A percentile compares a stretch with the other conserved stretches of the same genome.
These are phyloP conservation scores for Botrytis paeoniae DNA, from an alignment of 2,329 filamentous ascomycete species.

Conservation along the genomic window DNA sequence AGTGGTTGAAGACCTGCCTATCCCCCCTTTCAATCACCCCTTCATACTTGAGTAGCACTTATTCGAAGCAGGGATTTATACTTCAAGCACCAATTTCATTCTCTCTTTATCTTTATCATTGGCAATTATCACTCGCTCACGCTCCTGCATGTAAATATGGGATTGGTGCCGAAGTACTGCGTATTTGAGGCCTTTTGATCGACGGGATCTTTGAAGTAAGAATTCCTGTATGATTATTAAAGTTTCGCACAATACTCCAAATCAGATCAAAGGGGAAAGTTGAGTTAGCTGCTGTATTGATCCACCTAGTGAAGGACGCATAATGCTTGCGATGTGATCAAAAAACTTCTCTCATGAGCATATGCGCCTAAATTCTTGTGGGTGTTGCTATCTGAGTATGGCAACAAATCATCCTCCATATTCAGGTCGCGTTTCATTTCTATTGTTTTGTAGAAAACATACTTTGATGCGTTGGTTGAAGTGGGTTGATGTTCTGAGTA, in stretches of 20 bases:
- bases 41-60: not conserved
- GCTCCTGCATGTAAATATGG: not conserved
- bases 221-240: not conserved
- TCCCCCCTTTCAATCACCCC: not conserved
- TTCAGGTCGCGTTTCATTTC: not conserved
- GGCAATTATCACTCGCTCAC: not conserved
- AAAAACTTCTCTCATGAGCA: not conserved
- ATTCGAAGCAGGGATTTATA: not conserved
- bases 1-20: not conserved
- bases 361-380: not conserved
- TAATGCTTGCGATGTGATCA: constrained; percentile 8
- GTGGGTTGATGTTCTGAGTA: not conserved
- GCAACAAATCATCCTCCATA: not conserved
- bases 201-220: not conserved
- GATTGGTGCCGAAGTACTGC: not conserved
- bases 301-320: not conserved
- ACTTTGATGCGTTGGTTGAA: not conserved
- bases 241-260: not conserved
- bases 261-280: not conserved
- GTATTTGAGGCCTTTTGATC: not conserved
- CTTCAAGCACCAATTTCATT: not conserved
- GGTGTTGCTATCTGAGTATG: not conserved
- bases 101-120: not conserved
- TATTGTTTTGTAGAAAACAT: not conserved
- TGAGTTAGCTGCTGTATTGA: not conserved